Conservation (phyloP, 1,139 yeast genomes). For the Geotrichum reessii region DNA sequence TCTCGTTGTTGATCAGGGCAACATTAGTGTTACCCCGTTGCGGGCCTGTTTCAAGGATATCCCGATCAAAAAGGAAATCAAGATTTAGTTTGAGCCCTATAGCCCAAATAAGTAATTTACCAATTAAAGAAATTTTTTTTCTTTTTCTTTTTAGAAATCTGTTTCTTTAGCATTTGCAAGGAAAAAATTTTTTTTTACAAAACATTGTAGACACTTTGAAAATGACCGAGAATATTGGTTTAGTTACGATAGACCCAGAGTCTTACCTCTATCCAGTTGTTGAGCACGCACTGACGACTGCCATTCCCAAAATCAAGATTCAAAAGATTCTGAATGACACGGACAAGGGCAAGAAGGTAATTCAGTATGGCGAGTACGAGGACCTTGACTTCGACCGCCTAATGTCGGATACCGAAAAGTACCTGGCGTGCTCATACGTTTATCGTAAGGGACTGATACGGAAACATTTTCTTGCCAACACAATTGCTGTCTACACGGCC, state of each 20-base stretch:
- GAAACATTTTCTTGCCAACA: conserved; percentile 79
- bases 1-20: conserved; percentile 41
- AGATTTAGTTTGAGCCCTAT: conserved; percentile 25
- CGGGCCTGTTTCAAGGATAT: conserved; percentile 65
- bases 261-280: conserved; percentile 60
- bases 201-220: neutral
- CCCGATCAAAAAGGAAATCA: conserved; percentile 54
- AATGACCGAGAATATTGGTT: conserved; percentile 4
- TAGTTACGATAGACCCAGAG: conserved; percentile 34
- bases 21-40: conserved; percentile 71
- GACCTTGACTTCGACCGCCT: conserved; percentile 68
- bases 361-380: conserved; percentile 89
- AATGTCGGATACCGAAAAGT: conserved; percentile 41
- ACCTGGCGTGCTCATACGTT: conserved; percentile 72
- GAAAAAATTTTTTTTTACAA: neutral
- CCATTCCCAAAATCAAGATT: conserved; percentile 4
- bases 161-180: neutral
- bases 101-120: conserved; percentile 6
- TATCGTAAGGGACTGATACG: conserved; percentile 79
- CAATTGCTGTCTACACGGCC: conserved; percentile 64
- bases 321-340: conserved; percentile 11
- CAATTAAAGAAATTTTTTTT: neutral
- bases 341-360: conserved; percentile 35
- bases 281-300: conserved; percentile 38
- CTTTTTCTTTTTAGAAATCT: neutral